Conservation (phyloP, 1,284 basidiomycete genomes). For the Apiotrichum mycotoxinovorans region DNA sequence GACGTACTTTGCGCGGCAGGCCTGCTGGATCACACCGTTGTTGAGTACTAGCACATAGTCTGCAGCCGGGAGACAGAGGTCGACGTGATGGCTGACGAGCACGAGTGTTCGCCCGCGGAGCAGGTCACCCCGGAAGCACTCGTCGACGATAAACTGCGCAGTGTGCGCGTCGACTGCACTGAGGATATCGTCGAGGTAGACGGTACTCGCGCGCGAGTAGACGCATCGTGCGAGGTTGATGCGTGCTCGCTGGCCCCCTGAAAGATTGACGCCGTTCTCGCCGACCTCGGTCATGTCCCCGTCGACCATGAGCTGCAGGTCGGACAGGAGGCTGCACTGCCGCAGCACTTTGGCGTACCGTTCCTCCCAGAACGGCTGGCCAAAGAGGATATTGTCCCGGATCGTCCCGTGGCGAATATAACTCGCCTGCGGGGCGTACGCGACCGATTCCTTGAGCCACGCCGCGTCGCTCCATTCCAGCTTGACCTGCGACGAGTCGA, state of each 20-base stretch:
- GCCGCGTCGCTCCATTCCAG: conserved; percentile 26
- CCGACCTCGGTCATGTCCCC: conserved; percentile 68
- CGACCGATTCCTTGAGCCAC: conserved; percentile 42
- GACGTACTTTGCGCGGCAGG: conserved; percentile 26
- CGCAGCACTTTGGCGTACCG: conserved; percentile 44
- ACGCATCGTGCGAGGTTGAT: conserved; percentile 75
- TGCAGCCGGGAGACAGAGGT: conserved; percentile 47
- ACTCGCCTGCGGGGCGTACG: conserved; percentile 46
- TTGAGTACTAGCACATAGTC: conserved; percentile 57
- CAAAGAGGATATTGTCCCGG: conserved; percentile 49
- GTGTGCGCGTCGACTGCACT: conserved; percentile 50
- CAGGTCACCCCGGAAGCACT: conserved; percentile 53
- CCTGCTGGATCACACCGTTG: conserved; percentile 47
- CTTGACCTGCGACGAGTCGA: conserved; percentile 18
- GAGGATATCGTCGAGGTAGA: conserved; percentile 52
- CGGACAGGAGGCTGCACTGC: conserved; percentile 40
- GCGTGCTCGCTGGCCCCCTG: conserved; percentile 60
- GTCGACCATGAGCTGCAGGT: conserved; percentile 42
- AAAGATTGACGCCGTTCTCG: conserved; percentile 68
- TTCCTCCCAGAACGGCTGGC: conserved; percentile 45
- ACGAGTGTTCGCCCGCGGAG: conserved; percentile 64
- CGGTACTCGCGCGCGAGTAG: conserved; percentile 69
- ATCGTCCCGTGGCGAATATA: conserved; percentile 49
- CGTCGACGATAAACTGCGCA: conserved; percentile 38
- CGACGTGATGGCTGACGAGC: conserved; percentile 70